phyloP scores from a whole-genome alignment of 495 filamentous ascomycete species.

The Neurospora sp. region DNA sequence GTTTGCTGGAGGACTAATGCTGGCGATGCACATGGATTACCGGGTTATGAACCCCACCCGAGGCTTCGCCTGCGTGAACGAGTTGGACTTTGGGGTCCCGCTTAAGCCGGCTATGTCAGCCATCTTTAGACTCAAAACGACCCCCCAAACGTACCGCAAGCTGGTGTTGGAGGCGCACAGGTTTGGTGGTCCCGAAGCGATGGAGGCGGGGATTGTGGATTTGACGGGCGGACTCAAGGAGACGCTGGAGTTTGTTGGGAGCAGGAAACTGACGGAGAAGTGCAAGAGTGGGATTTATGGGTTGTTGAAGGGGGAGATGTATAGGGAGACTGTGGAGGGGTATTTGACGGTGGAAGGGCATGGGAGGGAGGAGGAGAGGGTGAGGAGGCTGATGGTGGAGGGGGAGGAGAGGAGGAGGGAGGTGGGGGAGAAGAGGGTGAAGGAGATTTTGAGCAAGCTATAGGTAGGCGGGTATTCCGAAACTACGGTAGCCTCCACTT shows the following conservation, averaged over 20 bases:
- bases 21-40: slow-evolving; percentile 79
- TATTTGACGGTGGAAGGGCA: slow-evolving; percentile 36
- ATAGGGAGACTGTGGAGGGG: slow-evolving; percentile 42
- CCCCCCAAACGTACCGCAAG: slow-evolving; percentile 44
- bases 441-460: slow-evolving; percentile 16
- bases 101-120: slow-evolving; percentile 55
- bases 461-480: background rate
- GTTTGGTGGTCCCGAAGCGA: slow-evolving; percentile 47
- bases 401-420: slow-evolving; percentile 22
- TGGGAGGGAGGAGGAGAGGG: slow-evolving; percentile 33
- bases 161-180: slow-evolving; percentile 61
- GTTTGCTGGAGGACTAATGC: slow-evolving; percentile 71
- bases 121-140: slow-evolving; percentile 69
- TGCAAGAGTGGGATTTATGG: slow-evolving; percentile 54
- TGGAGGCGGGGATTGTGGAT: slow-evolving; percentile 59
- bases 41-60: slow-evolving; percentile 56
- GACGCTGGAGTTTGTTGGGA: slow-evolving; percentile 41
- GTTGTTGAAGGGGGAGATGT: slow-evolving; percentile 62
- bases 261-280: slow-evolving; percentile 48
- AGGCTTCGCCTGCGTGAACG: slow-evolving; percentile 68
- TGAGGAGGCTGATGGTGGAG: slow-evolving; percentile 25
- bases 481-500: background rate
- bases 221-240: slow-evolving; percentile 53
- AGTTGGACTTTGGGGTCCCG: slow-evolving; percentile 65
- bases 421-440: slow-evolving; percentile 30